Evolutionary conservation across 768 basidiomycete species (phyloP).

Genomic region (Boletus vinaceobasis): DNA sequence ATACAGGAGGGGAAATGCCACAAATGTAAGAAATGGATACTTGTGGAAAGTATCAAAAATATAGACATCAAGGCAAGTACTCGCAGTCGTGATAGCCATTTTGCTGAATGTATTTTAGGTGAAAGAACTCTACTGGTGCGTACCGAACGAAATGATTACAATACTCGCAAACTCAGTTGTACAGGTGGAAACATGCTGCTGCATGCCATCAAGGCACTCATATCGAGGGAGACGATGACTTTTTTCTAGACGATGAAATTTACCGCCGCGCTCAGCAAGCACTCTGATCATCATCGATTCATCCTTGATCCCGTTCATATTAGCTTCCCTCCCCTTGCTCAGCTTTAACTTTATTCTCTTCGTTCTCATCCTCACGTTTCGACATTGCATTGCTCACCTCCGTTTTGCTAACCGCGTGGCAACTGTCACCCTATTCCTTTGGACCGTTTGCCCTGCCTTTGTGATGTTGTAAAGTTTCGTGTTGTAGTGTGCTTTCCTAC

Average conservation of each 20-base stretch:
- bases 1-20: constrained; percentile 77
- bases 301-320: neutral
- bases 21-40: constrained; percentile 69
- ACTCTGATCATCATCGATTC: constrained; percentile 2
- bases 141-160: constrained; percentile 7
- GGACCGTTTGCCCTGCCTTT: neutral
- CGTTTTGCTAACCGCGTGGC: constrained; percentile 13
- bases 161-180: constrained; percentile 4
- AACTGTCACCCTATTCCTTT: neutral
- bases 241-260: constrained; percentile 53
- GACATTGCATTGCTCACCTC: constrained; percentile 12
- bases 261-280: constrained; percentile 25
- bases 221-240: constrained; percentile 54
- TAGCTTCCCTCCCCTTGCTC: neutral
- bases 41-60: constrained; percentile 70
- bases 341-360: constrained; percentile 9
- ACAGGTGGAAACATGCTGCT: constrained; percentile 83
- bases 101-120: constrained; percentile 40
- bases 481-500: neutral
- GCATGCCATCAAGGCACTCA: constrained; percentile 62
- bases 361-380: constrained; percentile 1
- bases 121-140: constrained; percentile 73
- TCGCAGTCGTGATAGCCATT: neutral
- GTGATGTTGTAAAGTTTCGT: constrained; percentile 1
- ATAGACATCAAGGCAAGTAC: constrained; percentile 63